Conservation (phyloP, 164 flowering plant genomes). For the Vitis cinerea region DNA sequence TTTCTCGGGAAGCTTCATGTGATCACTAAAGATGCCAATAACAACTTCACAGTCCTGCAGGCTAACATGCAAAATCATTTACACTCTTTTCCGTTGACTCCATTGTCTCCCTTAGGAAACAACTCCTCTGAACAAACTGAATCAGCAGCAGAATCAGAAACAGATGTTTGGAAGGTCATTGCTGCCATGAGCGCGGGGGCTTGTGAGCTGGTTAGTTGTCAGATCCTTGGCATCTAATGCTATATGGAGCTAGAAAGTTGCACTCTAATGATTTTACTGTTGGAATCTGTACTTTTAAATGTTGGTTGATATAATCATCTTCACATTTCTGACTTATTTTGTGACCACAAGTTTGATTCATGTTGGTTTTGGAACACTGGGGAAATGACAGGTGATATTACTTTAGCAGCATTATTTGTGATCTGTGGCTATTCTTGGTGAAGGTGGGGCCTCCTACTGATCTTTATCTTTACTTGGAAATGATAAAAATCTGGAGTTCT, state of each 20-base stretch:
- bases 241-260: not conserved
- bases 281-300: not conserved
- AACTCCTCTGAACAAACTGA: slow-evolving; percentile 21
- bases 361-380: not conserved
- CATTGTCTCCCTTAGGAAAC: slow-evolving; percentile 8
- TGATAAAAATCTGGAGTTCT: too few species aligned
- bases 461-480: too few species aligned
- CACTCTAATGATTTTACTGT: not conserved
- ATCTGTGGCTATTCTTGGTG: too few species aligned
- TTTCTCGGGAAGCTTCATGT: slow-evolving; percentile 81
- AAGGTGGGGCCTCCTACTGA: too few species aligned
- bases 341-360: not conserved
- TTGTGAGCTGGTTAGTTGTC: slow-evolving; percentile 66
- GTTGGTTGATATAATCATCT: not conserved
- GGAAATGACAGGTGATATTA: too few species aligned
- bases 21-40: slow-evolving; percentile 59
- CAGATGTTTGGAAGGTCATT: slow-evolving; percentile 48
- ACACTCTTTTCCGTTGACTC: slow-evolving; percentile 25
- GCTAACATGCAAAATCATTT: slow-evolving; percentile 35
- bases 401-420: too few species aligned
- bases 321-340: not conserved
- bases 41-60: slow-evolving; percentile 24
- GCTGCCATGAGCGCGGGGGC: slow-evolving; percentile 44
- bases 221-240: slow-evolving; percentile 50
- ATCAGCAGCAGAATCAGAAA: slow-evolving; percentile 22